A percentile compares a stretch with the other conserved stretches of the same genome.
These are phyloP conservation scores for Malus sieversii DNA, from an alignment of 306 rosid genomes.

Conservation along the genomic window DNA sequence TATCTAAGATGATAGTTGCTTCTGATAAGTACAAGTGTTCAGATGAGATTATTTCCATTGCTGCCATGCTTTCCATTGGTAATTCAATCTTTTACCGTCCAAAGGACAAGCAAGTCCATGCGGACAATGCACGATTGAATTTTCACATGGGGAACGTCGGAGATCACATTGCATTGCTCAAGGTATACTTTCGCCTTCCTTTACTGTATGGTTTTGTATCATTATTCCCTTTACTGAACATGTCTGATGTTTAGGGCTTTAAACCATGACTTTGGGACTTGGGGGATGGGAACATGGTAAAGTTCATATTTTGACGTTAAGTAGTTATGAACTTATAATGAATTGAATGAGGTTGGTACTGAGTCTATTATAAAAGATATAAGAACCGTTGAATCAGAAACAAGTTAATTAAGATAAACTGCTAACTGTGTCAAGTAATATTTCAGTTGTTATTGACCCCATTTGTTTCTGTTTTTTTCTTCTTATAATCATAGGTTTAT, in stretches of 20 bases:
- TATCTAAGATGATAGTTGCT: slow-evolving; percentile 87
- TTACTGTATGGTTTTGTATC: neutral
- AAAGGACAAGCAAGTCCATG: slow-evolving; percentile 97
- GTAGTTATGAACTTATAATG: neutral
- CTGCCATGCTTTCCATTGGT: slow-evolving; percentile 90
- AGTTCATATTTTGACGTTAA: neutral
- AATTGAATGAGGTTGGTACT: neutral
- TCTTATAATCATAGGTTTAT: slow-evolving; percentile 46
- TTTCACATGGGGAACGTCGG: slow-evolving; percentile 91
- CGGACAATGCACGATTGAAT: slow-evolving; percentile 86
- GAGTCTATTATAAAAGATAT: too few relatives aligned
- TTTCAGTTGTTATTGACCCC: slow-evolving; percentile 1
- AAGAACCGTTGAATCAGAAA: too few relatives aligned
- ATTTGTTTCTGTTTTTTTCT: neutral
- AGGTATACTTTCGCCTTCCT: slow-evolving; percentile 35
- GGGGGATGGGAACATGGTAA: neutral
- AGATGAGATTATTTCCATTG: slow-evolving; percentile 75
- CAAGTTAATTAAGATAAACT: too few relatives aligned
- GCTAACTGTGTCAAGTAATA: neutral
- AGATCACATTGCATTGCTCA: slow-evolving; percentile 80
- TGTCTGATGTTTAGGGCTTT: neutral
- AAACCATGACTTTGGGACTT: neutral
- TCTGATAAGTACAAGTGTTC: slow-evolving; percentile 85
- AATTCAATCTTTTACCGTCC: slow-evolving; percentile 96
- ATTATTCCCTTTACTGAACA: slow-evolving; percentile 7